Evolutionary conservation across 78 protist genomes (phyloP).

Genomic region (Planoprotostelium fungivorum): DNA sequence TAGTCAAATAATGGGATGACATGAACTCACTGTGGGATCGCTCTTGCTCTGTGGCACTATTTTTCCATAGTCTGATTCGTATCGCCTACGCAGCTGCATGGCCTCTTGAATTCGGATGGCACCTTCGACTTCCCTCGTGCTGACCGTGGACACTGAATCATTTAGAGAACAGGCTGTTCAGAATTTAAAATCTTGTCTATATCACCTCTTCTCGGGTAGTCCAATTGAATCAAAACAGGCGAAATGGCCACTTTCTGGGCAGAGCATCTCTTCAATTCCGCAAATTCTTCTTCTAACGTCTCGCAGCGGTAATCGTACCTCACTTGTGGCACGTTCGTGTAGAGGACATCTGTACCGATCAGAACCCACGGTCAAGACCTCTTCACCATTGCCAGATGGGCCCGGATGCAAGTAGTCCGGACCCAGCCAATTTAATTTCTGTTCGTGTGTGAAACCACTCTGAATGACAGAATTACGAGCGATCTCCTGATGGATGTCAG

Average conservation of each 20-base stretch:
- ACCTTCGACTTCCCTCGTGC: not conserved
- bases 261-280: not conserved
- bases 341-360: not conserved
- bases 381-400: not conserved
- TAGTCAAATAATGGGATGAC: too few relatives aligned
- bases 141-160: not conserved
- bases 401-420: not conserved
- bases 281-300: not conserved
- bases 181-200: not conserved
- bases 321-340: not conserved
- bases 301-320: not conserved
- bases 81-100: not conserved
- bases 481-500: conserved; percentile 54
- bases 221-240: not conserved
- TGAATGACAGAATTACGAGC: conserved; percentile 74
- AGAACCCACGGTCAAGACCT: not conserved
- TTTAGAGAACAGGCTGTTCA: too few relatives aligned
- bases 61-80: not conserved
- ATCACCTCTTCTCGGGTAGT: not conserved
- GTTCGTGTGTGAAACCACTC: conserved; percentile 60
- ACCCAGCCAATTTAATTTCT: conserved; percentile 62
- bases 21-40: not conserved
- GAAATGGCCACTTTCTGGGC: not conserved
- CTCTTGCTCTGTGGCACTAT: not conserved
- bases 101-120: not conserved